Evolutionary conservation across 2,329 filamentous ascomycete genomes (phyloP).

Genomic region (Ophiosphaerella korrae): DNA sequence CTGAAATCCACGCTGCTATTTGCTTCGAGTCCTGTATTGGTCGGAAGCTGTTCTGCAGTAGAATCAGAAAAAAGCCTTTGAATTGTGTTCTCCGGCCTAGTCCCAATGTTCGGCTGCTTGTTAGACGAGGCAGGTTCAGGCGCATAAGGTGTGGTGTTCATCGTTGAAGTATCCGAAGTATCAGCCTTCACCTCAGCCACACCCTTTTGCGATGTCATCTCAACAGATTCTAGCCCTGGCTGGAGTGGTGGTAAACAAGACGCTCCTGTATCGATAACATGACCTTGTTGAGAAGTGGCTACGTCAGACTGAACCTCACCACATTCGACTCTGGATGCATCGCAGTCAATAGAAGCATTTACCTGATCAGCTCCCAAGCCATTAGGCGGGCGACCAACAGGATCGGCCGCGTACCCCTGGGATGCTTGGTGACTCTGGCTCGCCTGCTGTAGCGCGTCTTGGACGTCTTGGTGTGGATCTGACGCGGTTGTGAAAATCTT

Average conservation of each 20-base stretch:
- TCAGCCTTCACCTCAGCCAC: background rate
- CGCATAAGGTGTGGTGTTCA: no score
- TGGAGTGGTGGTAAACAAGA: background rate
- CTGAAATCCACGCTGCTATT: no score
- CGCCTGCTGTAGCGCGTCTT: conserved; percentile 18
- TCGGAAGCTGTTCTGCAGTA: no score
- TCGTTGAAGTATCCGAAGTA: background rate
- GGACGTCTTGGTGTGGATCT: conserved; percentile 24
- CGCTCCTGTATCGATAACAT: background rate
- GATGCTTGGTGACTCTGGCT: conserved; percentile 18
- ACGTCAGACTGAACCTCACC: conserved; percentile 12
- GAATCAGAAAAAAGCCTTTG: no score
- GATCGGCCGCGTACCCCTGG: conserved; percentile 10
- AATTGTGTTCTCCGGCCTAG: no score
- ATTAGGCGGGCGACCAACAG: conserved; percentile 7
- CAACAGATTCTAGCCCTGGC: background rate
- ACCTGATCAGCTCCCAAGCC: conserved; percentile 17
- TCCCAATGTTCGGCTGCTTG: no score
- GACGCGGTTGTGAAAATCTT: conserved; percentile 26
- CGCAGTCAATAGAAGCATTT: conserved; percentile 14
- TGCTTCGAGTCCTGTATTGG: no score
- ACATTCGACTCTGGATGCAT: conserved; percentile 8
- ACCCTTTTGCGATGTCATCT: background rate
- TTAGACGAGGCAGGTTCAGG: no score
- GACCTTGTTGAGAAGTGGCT: background rate